Percentiles rank a stretch among this genome's conserved stretches.
Conservation (phyloP, 1,139 yeast species). For the Hyphopichia fennica region DNA sequence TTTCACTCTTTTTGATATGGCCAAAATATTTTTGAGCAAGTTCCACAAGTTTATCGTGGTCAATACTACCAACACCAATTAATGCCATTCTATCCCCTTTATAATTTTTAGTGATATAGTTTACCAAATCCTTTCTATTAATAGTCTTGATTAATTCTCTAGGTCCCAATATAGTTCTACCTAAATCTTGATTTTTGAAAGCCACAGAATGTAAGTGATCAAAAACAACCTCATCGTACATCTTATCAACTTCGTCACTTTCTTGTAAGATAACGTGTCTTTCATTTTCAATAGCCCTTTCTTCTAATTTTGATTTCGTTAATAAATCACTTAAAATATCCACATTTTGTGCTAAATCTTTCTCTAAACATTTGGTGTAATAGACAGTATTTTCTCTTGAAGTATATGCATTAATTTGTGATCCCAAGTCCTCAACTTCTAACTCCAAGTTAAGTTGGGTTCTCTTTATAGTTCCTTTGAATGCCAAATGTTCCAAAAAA, state of each 20-base stretch:
- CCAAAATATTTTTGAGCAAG: conserved; percentile 79
- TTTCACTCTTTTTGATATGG: conserved; percentile 64
- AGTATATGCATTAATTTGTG: conserved; percentile 95
- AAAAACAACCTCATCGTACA: conserved; percentile 97
- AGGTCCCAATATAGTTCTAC: conserved; percentile 97
- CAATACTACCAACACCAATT: conserved; percentile 92
- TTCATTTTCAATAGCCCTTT: conserved; percentile 87
- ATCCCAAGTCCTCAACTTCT: conserved; percentile 94
- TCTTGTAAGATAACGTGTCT: conserved; percentile 95
- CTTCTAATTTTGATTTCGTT: conserved; percentile 81
- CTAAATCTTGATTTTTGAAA: conserved; percentile 86
- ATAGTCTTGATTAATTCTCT: conserved; percentile 82
- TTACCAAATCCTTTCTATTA: conserved; percentile 69
- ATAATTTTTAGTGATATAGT: conserved; percentile 82
- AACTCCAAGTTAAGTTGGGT: conserved; percentile 84
- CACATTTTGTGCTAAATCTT: conserved; percentile 81
- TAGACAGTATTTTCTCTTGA: conserved; percentile 97
- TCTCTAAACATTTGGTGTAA: conserved; percentile 83
- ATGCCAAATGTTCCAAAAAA: conserved; percentile 92
- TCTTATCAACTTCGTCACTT: conserved; percentile 95
- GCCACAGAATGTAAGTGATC: conserved; percentile 95
- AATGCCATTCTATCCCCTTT: conserved; percentile 97
- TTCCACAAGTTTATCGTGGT: conserved; percentile 78
- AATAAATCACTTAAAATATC: conserved; percentile 88
- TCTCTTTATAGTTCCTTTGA: conserved; percentile 86